These are phyloP conservation scores for Phytophthora vignae DNA, from an alignment of 352 stramenopile species.

Conservation along the genomic window DNA sequence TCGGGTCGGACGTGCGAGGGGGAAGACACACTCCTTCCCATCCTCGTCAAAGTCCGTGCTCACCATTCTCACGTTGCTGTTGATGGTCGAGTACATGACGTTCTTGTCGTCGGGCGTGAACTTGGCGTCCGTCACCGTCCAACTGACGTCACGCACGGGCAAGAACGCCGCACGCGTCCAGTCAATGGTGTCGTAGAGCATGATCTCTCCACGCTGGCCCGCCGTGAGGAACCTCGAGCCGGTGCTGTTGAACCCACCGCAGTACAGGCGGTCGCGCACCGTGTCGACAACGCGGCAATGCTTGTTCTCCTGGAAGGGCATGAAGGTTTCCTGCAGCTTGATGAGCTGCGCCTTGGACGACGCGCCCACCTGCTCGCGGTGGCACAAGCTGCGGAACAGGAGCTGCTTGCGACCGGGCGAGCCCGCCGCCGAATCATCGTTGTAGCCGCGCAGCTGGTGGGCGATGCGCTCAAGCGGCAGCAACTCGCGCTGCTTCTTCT, in stretches of 20 bases:
- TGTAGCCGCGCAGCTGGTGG: conserved; percentile 70
- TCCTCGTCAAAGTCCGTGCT: conserved; percentile 63
- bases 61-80: conserved; percentile 86
- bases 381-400: conserved; percentile 72
- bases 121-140: conserved; percentile 88
- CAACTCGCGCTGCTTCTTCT: conserved; percentile 57
- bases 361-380: conserved; percentile 71
- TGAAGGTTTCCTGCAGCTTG: conserved; percentile 81
- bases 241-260: conserved; percentile 78
- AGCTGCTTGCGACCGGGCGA: conserved; percentile 32
- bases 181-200: conserved; percentile 77
- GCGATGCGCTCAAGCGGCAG: conserved; percentile 70
- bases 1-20: conserved; percentile 35
- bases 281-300: conserved; percentile 76
- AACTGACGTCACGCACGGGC: conserved; percentile 78
- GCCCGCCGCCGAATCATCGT: conserved; percentile 24
- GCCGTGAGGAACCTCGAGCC: conserved; percentile 76
- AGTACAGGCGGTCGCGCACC: conserved; percentile 79
- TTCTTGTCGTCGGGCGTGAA: conserved; percentile 77
- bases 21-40: conserved; percentile 61
- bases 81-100: conserved; percentile 86
- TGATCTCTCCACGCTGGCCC: conserved; percentile 71
- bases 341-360: conserved; percentile 72
- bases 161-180: conserved; percentile 63
- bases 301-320: conserved; percentile 86